Percentiles rank a stretch among this genome's conserved stretches.
Conservation (phyloP, 768 basidiomycete genomes). For the Lanmaoa rubissima region DNA sequence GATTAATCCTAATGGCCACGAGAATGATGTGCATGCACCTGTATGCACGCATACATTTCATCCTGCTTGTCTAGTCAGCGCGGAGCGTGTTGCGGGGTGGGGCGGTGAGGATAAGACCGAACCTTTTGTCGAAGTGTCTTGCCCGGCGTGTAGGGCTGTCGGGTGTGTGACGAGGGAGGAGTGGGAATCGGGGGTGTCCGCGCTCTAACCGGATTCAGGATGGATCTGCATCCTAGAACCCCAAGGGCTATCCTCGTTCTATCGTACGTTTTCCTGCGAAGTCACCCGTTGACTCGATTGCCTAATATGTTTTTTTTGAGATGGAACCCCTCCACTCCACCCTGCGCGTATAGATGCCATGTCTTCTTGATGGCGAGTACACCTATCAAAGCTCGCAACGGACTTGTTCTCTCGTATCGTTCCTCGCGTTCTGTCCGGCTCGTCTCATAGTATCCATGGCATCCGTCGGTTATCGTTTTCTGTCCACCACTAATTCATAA, state of each 20-base stretch:
- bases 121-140: conserved; percentile 61
- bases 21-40: conserved; percentile 13
- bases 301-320: background rate
- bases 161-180: conserved; percentile 58
- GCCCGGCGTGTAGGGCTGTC: conserved; percentile 66
- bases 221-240: background rate
- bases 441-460: conserved; percentile 16
- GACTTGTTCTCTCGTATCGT: background rate
- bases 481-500: background rate
- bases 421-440: background rate
- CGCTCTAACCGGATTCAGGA: conserved; percentile 21
- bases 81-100: conserved; percentile 62
- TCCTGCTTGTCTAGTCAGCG: conserved; percentile 65
- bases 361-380: conserved; percentile 1
- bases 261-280: conserved; percentile 2
- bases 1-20: conserved; percentile 11
- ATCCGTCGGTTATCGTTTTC: conserved; percentile 10
- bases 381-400: background rate
- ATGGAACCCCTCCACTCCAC: background rate
- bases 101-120: conserved; percentile 46
- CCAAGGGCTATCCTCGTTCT: background rate
- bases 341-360: background rate
- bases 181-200: conserved; percentile 52
- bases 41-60: conserved; percentile 72
- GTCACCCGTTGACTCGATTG: background rate